Conservation (phyloP, 495 filamentous ascomycete species). For the Lasiosphaeria ovina region DNA sequence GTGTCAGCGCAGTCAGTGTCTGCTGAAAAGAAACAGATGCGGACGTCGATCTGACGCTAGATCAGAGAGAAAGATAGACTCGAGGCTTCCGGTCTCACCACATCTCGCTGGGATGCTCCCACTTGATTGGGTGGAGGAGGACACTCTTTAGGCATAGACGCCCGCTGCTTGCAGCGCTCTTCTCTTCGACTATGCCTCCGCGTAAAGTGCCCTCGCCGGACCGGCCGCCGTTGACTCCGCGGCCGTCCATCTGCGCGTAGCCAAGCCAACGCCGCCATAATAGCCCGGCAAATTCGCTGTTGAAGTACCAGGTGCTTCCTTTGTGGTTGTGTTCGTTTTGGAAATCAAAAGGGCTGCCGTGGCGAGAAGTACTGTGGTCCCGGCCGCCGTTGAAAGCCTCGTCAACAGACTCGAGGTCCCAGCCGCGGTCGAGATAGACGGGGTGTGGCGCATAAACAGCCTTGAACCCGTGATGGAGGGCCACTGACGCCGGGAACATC, state of each 20-base stretch:
- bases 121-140: slow-evolving; percentile 91
- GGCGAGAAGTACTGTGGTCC: slow-evolving; percentile 68
- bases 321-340: slow-evolving; percentile 84
- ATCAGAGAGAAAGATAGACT: not conserved
- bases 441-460: slow-evolving; percentile 93
- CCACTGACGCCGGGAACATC: slow-evolving; percentile 84
- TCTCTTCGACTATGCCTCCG: slow-evolving; percentile 72
- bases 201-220: slow-evolving; percentile 47
- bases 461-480: slow-evolving; percentile 91
- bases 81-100: not conserved
- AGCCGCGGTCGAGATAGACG: slow-evolving; percentile 80
- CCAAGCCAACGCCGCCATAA: slow-evolving; percentile 90
- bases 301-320: slow-evolving; percentile 93
- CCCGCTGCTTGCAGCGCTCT: slow-evolving; percentile 52
- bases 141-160: slow-evolving; percentile 87
- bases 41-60: too few relatives aligned
- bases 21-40: too few relatives aligned
- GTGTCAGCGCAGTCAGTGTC: too few relatives aligned
- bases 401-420: slow-evolving; percentile 70
- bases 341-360: slow-evolving; percentile 70
- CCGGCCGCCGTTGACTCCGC: slow-evolving; percentile 71
- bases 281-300: slow-evolving; percentile 77
- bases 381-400: slow-evolving; percentile 80
- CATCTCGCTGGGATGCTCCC: slow-evolving; percentile 43
- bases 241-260: slow-evolving; percentile 60